Conservation (phyloP, 2,329 filamentous ascomycete genomes). For the Onygenales sp. region DNA sequence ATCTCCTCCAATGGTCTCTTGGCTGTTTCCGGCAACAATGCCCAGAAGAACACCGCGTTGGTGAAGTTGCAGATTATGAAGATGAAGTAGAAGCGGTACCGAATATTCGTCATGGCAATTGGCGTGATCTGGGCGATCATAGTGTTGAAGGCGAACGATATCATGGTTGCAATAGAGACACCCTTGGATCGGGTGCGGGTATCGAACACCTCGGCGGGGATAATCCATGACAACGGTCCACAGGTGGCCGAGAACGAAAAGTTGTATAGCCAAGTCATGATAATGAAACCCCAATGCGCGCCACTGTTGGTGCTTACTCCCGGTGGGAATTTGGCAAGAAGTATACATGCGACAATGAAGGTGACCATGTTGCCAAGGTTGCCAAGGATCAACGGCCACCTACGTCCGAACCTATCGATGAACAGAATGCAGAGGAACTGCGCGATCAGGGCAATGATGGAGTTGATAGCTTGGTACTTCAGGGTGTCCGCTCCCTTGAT, state of each 20-base stretch:
- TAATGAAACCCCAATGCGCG: slow-evolving; percentile 66
- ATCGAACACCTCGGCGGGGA: slow-evolving; percentile 63
- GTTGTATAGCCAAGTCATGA: slow-evolving; percentile 71
- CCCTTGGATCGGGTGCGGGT: slow-evolving; percentile 66
- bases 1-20: slow-evolving; percentile 57
- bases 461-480: slow-evolving; percentile 68
- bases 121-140: slow-evolving; percentile 63
- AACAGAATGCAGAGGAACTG: slow-evolving; percentile 57
- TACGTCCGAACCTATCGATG: slow-evolving; percentile 60
- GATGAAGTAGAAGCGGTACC: slow-evolving; percentile 49
- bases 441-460: slow-evolving; percentile 58
- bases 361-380: slow-evolving; percentile 63
- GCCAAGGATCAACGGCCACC: slow-evolving; percentile 62
- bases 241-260: slow-evolving; percentile 64
- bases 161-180: slow-evolving; percentile 66
- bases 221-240: slow-evolving; percentile 56
- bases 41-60: slow-evolving; percentile 59
- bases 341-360: slow-evolving; percentile 57
- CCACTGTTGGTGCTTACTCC: slow-evolving; percentile 40
- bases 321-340: slow-evolving; percentile 54
- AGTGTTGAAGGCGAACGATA: slow-evolving; percentile 65
- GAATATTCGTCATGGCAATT: slow-evolving; percentile 47
- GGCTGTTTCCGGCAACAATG: slow-evolving; percentile 56
- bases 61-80: slow-evolving; percentile 61
- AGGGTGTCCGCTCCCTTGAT: slow-evolving; percentile 57